Evolutionary conservation across 805 yeast species (phyloP), one percentile per base, ranked within the genome.

Genomic region (Hemisphaericaspora nanyangensis): DNA sequence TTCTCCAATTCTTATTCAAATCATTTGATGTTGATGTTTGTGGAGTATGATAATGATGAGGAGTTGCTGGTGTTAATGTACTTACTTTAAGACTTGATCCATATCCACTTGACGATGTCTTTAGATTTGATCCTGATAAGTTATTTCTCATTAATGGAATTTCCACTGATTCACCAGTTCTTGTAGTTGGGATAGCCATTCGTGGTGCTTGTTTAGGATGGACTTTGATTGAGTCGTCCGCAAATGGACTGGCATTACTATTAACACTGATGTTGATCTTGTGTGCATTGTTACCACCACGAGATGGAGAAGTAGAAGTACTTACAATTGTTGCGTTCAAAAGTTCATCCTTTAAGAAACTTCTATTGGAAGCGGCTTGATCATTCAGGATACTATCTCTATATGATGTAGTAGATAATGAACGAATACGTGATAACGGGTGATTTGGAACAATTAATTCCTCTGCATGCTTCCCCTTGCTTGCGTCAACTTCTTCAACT

Each of bases 101-200:
- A 13, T 29, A 31, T 15, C 35, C 29, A 13, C 17, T 24, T 8
- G 10, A 18, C 5, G 41, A 36, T 13, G 37, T 28, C 29, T 32
- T 35, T 12, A 30, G 12, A 29, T 19, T 38, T 22, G 47, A 38
- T 39, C 48, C 27, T 46, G 47, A 38, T 57, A 51, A 43, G 35
- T 51, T 35, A 43, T 54, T 47, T 48, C 52, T 44, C 29, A 65
- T 42, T 34, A 54, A 63, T 2, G 83, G 82, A 19, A 86, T 85
- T 52, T 85, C 93, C 2, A 85, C 76, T 0, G 91, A 76, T 49
- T 81, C 93, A 6, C 95, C 95, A 28, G 77, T 76, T 47, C 89
- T 61, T 0, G 91, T 83, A 0, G 93, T 85, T 1, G 95, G 90
- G 36, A 86, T 85, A 0, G 95, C 85, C 81, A 85, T 77, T 52